phyloP scores from a whole-genome alignment of 805 yeast genomes.

The Yarrowia hollandica region DNA sequence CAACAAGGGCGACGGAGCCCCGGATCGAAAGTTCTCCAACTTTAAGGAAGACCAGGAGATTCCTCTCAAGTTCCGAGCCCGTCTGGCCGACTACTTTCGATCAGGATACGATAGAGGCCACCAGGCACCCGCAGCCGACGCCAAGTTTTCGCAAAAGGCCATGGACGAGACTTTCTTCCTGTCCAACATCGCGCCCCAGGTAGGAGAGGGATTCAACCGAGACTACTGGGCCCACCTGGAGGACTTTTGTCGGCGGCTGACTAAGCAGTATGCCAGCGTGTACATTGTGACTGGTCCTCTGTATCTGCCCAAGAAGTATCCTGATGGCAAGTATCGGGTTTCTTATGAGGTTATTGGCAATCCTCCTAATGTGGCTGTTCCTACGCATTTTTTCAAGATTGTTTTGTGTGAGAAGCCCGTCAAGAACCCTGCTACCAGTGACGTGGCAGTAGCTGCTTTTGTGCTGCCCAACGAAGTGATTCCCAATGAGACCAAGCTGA shows the following conservation, averaged over 20 bases:
- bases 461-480: slow-evolving; percentile 88
- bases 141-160: slow-evolving; percentile 83
- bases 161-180: slow-evolving; percentile 93
- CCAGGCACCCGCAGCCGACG: slow-evolving; percentile 97
- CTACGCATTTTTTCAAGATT: slow-evolving; percentile 93
- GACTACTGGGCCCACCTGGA: slow-evolving; percentile 98
- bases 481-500: slow-evolving; percentile 66
- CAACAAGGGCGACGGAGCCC: slow-evolving; percentile 41
- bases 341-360: slow-evolving; percentile 91
- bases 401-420: slow-evolving; percentile 74
- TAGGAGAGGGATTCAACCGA: slow-evolving; percentile 95
- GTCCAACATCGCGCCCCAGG: slow-evolving; percentile 94
- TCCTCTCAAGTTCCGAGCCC: slow-evolving; percentile 74
- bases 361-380: slow-evolving; percentile 95
- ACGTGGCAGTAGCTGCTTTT: slow-evolving; percentile 81
- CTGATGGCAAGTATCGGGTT: slow-evolving; percentile 84
- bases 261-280: slow-evolving; percentile 69
- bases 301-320: slow-evolving; percentile 74
- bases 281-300: slow-evolving; percentile 92
- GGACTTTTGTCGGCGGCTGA: slow-evolving; percentile 77
- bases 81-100: slow-evolving; percentile 82
- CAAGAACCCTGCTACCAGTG: slow-evolving; percentile 38
- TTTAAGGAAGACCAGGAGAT: slow-evolving; percentile 85
- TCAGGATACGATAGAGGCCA: slow-evolving; percentile 97
- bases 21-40: slow-evolving; percentile 73